A percentile compares a stretch with the other conserved stretches of the same genome.
Conservation (phyloP, 192 early-diverging fungal species). For the Coemansia sp. region DNA sequence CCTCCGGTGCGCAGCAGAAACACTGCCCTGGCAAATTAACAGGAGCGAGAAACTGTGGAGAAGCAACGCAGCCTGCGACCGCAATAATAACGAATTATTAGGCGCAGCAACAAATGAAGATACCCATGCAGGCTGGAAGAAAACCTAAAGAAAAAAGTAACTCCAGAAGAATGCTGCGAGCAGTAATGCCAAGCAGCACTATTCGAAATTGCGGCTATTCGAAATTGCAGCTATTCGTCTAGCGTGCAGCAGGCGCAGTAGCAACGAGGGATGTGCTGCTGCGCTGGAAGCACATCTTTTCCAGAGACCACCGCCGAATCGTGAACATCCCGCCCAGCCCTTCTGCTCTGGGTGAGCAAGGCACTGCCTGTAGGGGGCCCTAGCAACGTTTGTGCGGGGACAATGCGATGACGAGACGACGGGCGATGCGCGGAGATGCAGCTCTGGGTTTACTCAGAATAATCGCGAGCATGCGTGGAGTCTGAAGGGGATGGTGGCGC, state of each 20-base stretch:
- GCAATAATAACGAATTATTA: not conserved
- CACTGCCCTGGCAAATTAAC: not conserved
- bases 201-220: not conserved
- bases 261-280: not conserved
- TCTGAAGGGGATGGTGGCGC: slow-evolving; percentile 25
- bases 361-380: not conserved
- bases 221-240: not conserved
- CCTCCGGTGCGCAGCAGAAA: slow-evolving; percentile 6
- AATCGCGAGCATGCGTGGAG: slow-evolving; percentile 2
- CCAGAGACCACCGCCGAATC: not conserved
- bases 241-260: not conserved
- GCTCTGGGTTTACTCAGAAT: not conserved
- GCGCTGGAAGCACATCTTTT: not conserved
- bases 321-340: not conserved
- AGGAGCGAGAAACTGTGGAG: not conserved
- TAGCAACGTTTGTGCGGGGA: not conserved
- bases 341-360: not conserved
- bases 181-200: slow-evolving; percentile 5
- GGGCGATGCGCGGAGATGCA: not conserved
- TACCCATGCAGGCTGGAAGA: not conserved
- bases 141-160: not conserved
- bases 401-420: not conserved
- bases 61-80: not conserved
- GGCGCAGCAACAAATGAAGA: not conserved
- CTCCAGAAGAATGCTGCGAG: not conserved